A percentile compares a stretch with the other conserved stretches of the same genome.
These are phyloP conservation scores for Lomentospora prolificans DNA, from an alignment of 2,329 filamentous ascomycete genomes.

Conservation along the genomic window DNA sequence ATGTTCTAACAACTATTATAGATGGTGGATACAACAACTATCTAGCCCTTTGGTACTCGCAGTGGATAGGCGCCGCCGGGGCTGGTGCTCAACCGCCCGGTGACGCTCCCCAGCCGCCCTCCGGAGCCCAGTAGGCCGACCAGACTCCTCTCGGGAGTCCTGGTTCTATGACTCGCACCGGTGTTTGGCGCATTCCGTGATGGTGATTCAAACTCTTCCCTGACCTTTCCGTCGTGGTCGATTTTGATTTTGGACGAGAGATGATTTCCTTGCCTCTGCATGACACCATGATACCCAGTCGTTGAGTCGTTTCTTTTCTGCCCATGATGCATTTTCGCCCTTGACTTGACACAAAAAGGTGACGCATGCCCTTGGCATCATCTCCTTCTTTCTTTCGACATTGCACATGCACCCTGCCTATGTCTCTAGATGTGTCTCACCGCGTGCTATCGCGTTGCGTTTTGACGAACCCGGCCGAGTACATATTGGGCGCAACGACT, in stretches of 20 bases:
- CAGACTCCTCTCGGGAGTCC: background rate
- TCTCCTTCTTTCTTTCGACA: background rate
- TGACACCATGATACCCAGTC: constrained; percentile 1
- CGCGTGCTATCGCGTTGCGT: background rate
- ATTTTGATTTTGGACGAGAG: background rate
- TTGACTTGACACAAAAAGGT: background rate
- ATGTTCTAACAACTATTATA: constrained; percentile 22
- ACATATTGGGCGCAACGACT: background rate
- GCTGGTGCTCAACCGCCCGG: constrained; percentile 23
- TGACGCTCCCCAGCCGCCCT: background rate
- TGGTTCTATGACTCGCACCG: background rate
- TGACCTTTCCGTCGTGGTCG: background rate
- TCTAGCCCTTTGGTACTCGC: constrained; percentile 71
- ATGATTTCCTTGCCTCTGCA: constrained; percentile 1
- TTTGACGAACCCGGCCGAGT: background rate
- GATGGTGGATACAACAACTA: constrained; percentile 78
- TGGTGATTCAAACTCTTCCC: constrained; percentile 1
- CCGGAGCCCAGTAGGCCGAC: constrained; percentile 1
- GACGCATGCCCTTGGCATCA: background rate
- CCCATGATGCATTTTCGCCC: background rate
- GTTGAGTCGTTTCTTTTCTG: background rate
- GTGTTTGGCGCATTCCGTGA: background rate
- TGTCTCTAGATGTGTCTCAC: background rate
- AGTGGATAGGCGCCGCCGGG: constrained; percentile 36
- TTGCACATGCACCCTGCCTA: background rate